Evolutionary conservation across 2,329 filamentous ascomycete species (phyloP).

Genomic region (Sarocladium brachiariae): DNA sequence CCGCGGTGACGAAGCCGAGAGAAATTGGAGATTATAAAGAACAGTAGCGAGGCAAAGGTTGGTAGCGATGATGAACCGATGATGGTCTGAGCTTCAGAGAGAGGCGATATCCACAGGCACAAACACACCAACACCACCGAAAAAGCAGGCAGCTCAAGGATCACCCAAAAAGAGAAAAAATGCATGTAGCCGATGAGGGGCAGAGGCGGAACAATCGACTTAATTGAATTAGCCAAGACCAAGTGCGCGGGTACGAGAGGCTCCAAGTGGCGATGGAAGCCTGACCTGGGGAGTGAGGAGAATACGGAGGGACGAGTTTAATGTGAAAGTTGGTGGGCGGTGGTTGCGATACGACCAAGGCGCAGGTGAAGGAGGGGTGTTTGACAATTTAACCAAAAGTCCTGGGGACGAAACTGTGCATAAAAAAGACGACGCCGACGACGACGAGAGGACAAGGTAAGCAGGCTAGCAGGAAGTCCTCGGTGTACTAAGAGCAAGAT

Average conservation of each 20-base stretch:
- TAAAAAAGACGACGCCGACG: too few relatives aligned
- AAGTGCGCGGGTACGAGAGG: not conserved
- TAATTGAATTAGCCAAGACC: not conserved
- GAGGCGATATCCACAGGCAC: too few relatives aligned
- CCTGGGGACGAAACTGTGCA: too few relatives aligned
- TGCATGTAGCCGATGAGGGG: too few relatives aligned
- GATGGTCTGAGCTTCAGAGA: slow-evolving; percentile 19
- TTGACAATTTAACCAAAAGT: not conserved
- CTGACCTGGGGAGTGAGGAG: not conserved
- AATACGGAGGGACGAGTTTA: not conserved
- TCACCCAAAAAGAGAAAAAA: too few relatives aligned
- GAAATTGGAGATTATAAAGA: not conserved
- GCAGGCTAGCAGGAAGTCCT: too few relatives aligned
- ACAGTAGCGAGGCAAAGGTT: not conserved
- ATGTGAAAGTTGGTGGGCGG: not conserved
- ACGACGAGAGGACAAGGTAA: too few relatives aligned
- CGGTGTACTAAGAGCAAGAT: too few relatives aligned
- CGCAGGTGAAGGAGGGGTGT: not conserved
- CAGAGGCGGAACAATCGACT: not conserved
- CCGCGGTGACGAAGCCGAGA: not conserved
- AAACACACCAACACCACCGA: too few relatives aligned
- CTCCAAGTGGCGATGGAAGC: slow-evolving; percentile 4
- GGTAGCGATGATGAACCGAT: slow-evolving; percentile 14
- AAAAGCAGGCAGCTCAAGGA: too few relatives aligned
- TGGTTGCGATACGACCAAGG: too few relatives aligned